A percentile compares a stretch with the other conserved stretches of the same genome.
Evolutionary conservation across 495 filamentous ascomycete species (phyloP).

Genomic region (Hypomontagnella submonticulosa): DNA sequence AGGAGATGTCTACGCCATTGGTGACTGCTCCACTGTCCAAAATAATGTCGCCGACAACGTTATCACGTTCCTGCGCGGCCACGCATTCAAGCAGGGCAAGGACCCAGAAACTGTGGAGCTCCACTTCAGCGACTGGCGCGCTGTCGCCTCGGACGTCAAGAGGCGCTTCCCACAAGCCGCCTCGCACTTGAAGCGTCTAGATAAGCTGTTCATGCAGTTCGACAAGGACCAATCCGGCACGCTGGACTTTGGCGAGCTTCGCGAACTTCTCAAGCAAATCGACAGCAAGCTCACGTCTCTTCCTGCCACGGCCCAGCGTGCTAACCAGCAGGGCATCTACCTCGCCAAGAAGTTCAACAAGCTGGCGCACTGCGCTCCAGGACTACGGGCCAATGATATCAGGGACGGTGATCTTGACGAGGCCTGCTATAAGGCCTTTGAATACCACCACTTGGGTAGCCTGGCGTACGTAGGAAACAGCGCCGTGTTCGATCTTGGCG

Average conservation of each 20-base stretch:
- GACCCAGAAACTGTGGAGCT: constrained; percentile 86
- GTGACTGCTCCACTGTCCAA: constrained; percentile 96
- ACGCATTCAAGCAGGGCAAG: constrained; percentile 91
- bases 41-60: constrained; percentile 94
- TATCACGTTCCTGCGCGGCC: constrained; percentile 84
- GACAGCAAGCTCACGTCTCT: constrained; percentile 89
- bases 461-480: constrained; percentile 97
- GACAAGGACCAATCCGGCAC: constrained; percentile 93
- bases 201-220: constrained; percentile 89
- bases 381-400: constrained; percentile 80
- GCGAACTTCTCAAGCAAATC: constrained; percentile 88
- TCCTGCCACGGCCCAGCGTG: constrained; percentile 93
- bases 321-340: constrained; percentile 95
- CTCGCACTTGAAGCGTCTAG: constrained; percentile 86
- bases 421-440: constrained; percentile 93
- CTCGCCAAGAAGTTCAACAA: constrained; percentile 95
- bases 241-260: constrained; percentile 90
- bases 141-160: constrained; percentile 82
- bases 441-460: constrained; percentile 91
- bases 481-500: constrained; percentile 86
- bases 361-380: constrained; percentile 81
- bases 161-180: constrained; percentile 93
- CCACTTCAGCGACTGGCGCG: constrained; percentile 87
- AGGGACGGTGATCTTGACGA: constrained; percentile 91
- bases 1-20: constrained; percentile 96